Evolutionary conservation across 139 green algal species (phyloP).

Genomic region (Choricystis sp.): DNA sequence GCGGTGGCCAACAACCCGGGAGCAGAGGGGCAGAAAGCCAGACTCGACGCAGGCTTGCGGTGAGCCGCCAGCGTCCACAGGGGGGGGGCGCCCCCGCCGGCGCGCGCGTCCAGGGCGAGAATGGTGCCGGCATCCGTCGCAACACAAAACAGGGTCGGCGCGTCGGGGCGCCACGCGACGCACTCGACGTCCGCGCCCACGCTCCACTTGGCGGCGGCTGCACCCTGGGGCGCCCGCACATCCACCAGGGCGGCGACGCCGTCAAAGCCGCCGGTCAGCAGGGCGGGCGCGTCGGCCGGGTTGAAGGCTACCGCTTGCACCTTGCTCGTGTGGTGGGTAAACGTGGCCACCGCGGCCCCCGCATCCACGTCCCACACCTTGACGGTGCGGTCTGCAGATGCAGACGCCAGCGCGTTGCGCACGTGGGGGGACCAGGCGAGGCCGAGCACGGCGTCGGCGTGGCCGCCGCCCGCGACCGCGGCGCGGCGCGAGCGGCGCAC

Average conservation of each 20-base stretch:
- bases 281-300: conserved; percentile 56
- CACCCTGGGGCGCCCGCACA: conserved; percentile 7
- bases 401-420: conserved; percentile 82
- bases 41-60: conserved; percentile 54
- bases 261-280: conserved; percentile 85
- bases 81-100: conserved; percentile 27
- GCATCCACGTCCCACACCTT: conserved; percentile 73
- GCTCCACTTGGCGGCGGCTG: conserved; percentile 39
- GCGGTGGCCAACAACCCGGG: conserved; percentile 65
- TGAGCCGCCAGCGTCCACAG: conserved; percentile 69
- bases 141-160: conserved; percentile 72
- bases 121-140: conserved; percentile 64
- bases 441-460: conserved; percentile 73
- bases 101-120: conserved; percentile 38
- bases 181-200: conserved; percentile 75
- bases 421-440: conserved; percentile 78
- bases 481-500: neutral
- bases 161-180: conserved; percentile 60
- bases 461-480: conserved; percentile 57
- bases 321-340: conserved; percentile 80
- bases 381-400: conserved; percentile 62
- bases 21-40: conserved; percentile 45
- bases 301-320: conserved; percentile 94
- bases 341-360: conserved; percentile 47
- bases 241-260: conserved; percentile 39